Base-by-base conservation (phyloP, 306 rosid genomes). In the Cyclanthera cordifolia region DNA sequence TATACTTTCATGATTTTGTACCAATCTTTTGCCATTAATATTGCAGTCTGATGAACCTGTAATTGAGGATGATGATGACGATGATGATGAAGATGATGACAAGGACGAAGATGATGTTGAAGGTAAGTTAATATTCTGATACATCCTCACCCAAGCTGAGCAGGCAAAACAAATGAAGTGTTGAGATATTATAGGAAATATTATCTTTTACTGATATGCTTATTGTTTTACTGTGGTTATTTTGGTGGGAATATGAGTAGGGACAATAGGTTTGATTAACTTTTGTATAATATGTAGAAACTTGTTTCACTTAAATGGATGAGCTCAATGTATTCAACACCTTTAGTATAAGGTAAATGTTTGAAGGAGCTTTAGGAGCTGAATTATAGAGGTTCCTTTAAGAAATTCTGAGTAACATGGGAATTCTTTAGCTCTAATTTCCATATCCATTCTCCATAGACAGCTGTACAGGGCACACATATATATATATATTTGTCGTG, bases 31-130 rank as follows among this genome's bases (percentile, higher is more conserved):
- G 39, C 51, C 9, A 20, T n/a, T 34, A 39, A 20, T 41, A 9
- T 39, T 47, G 68, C 79, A 88, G 97, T 69, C 82, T 17, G 97
- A 91, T 75, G 87, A 87, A 61, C 96, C 95, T 19, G 72, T 86
- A 27, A 82, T 89, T 21, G 96, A 92, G 69, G 96, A 89, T 10
- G 96, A 87, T 0, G 96, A 85, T 0, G 93, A 86, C 0, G 96
- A 91, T 0, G 96, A 92, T 0, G 97, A 91, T 0, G 91, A 89
- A 0, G 96, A 87, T 0, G 90, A 85, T 41, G 89, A 83, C 41
- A 74, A 84, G 60, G 88, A 84, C 17, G 89, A 87, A 7, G 95
- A 84, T 27, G 79, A 81, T 51, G 88, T 11, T 0, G 97, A 91
- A 28, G 98, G 98, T 89, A 71, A 77, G 81, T 30, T 71, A 17